phyloP scores from a whole-genome alignment of 2,329 filamentous ascomycete species.

The Mariannaea sp. region DNA sequence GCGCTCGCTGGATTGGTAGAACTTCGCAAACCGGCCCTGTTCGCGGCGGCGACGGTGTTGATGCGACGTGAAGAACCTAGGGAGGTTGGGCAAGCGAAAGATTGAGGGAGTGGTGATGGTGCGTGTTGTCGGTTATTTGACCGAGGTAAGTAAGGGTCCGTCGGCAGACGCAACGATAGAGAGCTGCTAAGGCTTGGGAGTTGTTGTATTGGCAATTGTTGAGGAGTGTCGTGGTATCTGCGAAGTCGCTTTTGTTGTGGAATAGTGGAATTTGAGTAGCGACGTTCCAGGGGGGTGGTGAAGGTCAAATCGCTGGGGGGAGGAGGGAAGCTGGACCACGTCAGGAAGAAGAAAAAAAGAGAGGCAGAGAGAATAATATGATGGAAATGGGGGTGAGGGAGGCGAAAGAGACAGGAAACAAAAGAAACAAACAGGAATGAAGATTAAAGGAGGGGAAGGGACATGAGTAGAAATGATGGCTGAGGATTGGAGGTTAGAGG shows the following conservation, averaged over 20 bases:
- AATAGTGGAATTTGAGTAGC: background rate
- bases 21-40: background rate
- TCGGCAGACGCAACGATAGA: conserved; percentile 30
- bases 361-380: background rate
- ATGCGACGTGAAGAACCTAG: background rate
- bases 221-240: conserved; percentile 9
- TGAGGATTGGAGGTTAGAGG: conserved; percentile 5
- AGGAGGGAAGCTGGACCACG: background rate
- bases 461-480: background rate
- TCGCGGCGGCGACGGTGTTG: background rate
- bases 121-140: conserved; percentile 3
- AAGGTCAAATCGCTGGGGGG: background rate
- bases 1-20: background rate
- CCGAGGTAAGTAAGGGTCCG: conserved; percentile 14
- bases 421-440: background rate
- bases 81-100: conserved; percentile 2
- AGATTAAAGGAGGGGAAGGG: background rate
- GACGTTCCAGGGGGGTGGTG: background rate
- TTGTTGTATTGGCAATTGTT: conserved; percentile 17
- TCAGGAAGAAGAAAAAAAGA: background rate
- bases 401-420: background rate
- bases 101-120: background rate
- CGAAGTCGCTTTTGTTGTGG: conserved; percentile 8
- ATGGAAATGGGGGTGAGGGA: background rate
- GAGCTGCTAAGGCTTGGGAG: conserved; percentile 34